Base-by-base conservation (phyloP, 2,329 filamentous ascomycete species). In the Alternaria gaisen region DNA sequence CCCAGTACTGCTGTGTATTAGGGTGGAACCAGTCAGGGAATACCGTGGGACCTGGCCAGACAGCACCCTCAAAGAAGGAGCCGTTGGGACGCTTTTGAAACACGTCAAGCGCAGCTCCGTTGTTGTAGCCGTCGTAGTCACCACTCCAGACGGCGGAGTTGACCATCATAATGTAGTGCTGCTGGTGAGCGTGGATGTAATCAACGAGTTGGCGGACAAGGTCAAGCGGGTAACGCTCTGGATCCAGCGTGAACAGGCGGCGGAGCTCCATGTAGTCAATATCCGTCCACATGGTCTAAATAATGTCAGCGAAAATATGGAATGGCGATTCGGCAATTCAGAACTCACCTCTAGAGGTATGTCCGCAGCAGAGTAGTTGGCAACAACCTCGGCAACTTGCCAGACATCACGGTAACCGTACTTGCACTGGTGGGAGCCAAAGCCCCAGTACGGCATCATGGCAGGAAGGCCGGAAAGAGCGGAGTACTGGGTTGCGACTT, bases 121-220 rank as follows among this genome's bases (percentile, higher is more conserved):
- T 84, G 55, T 89, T 83, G 76, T 87, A 93, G 0, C 86, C 81
- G 4, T 74, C 70, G 65, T 87, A 88, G 48, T 73, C 66, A 28
- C 67, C 66, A 3, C 68, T 64, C n/a, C 80, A 82, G 2, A 87
- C 82, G 14, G 88, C 88, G 0, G 90, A 89, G 69, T 94, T 91
- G 0, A 94, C 90, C 90, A 94, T 95, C 54, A 94, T 80, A 43
- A 92, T 85, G 66, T 91, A 91, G 54, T 91, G 85, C 73, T 92
- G 90, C 43, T 90, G 78, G 62, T 88, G 84, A 3, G 79, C 77
- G 68, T 93, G 90, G 0, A 94, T 83, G 40, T 90, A 85, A 46
- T 86, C 82, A 20, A 90, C 87, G 2, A 93, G 78, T 63, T 89
- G 84, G 40, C 86, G 87, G 78, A 92, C 84, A 72, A 84, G 82